A percentile compares a stretch with the other conserved stretches of the same genome.
Evolutionary conservation across 1,284 basidiomycete genomes (phyloP).

Genomic region (Vanrija sp.): DNA sequence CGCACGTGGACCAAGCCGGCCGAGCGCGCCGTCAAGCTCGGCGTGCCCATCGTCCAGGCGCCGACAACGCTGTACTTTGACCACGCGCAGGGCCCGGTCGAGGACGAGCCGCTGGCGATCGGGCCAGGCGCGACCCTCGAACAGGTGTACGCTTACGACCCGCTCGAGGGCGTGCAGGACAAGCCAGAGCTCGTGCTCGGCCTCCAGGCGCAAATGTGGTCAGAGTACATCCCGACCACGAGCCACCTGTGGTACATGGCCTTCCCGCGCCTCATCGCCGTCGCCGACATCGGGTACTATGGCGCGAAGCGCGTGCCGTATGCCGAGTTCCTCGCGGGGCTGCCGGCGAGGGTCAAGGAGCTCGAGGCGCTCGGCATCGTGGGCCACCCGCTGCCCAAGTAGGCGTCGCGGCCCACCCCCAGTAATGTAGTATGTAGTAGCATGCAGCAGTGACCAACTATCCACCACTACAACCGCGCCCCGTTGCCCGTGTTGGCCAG

Average conservation of each 20-base stretch:
- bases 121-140: slow-evolving; percentile 10
- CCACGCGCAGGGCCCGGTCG: slow-evolving; percentile 10
- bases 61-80: slow-evolving; percentile 16
- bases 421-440: no score
- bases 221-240: slow-evolving; percentile 14
- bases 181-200: slow-evolving; percentile 11
- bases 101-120: slow-evolving; percentile 10
- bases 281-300: slow-evolving; percentile 15
- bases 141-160: slow-evolving; percentile 13
- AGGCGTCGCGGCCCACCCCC: no score
- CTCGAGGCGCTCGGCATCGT: slow-evolving; percentile 15
- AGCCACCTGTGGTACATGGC: slow-evolving; percentile 19
- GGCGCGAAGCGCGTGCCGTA: slow-evolving; percentile 11
- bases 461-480: slow-evolving; percentile 26
- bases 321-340: slow-evolving; percentile 11
- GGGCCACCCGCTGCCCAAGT: slow-evolving; percentile 9
- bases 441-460: no score
- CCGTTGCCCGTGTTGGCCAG: slow-evolving; percentile 40
- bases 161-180: slow-evolving; percentile 7
- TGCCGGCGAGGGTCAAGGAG: slow-evolving; percentile 11
- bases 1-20: slow-evolving; percentile 10
- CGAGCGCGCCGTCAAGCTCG: slow-evolving; percentile 1
- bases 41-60: slow-evolving; percentile 12
- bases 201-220: slow-evolving; percentile 18
- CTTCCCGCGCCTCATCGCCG: slow-evolving; percentile 17